Evolutionary conservation across 2,329 filamentous ascomycete genomes (phyloP), one percentile per base, ranked within the genome.

Genomic region (Penicillium decumbens): DNA sequence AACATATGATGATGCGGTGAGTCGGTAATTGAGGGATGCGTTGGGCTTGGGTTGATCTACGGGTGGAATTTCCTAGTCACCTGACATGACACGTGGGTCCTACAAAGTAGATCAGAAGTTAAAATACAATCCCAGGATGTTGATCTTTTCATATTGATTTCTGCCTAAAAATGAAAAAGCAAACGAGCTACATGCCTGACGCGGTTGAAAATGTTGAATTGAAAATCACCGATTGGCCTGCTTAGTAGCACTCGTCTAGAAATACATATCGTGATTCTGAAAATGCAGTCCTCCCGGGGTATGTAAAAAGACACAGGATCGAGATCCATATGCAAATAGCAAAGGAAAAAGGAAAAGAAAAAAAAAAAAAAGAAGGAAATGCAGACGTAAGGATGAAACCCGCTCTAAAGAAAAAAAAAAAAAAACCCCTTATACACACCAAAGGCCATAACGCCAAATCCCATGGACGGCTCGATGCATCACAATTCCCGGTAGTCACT

Each of bases 401-500:
- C 33, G 18, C 33, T 37, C 10, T 12, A 8, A 37, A 18, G 20
- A 20, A 37, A 12, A 20, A 35, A 20, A 37, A 37, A 12, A 15
- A 37, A 23, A 37, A 46, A 37, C 10, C 12, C 50, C 47, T 39
- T 49, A 42, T 47, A 56, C 50, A 35, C 44, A 43, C 37, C 24
- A 18, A 25, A 41, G 20, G 13, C 13, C 38, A 39, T 12, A 35
- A 44, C 25, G 40, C 42, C 45, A 45, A 42, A 45, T 33, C 23
- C 12, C 25, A 46, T 28, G 43, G 29, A 41, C 48, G 28, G 23
- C n/a, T 39, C 13, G 15, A 35, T 35, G 32, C 32, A 47, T 64
- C 54, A 91, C 42, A 95, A 77, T 74, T 95, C 89, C 56, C 88
- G 81, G 69, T 93, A 97, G 72, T 98, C 93, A 67, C 89, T 93